phyloP scores from a whole-genome alignment of 2,329 filamentous ascomycete species.

The Aspergillus niger region DNA sequence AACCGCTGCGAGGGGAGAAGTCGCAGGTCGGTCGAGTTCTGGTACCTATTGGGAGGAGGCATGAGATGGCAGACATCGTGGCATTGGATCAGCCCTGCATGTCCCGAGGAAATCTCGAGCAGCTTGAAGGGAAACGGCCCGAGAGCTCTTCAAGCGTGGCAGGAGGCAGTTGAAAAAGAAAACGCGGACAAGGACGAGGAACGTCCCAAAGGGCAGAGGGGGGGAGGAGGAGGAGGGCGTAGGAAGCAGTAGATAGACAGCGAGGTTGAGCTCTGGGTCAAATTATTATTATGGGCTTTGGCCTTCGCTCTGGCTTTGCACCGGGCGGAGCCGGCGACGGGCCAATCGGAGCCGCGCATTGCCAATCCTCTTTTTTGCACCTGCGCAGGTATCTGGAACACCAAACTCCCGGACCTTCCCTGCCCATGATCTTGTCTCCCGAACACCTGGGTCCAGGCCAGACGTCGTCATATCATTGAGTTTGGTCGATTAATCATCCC shows the following conservation, averaged over 20 bases:
- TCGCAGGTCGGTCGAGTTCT: conserved; percentile 53
- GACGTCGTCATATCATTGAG: too few relatives aligned
- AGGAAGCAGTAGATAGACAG: neutral
- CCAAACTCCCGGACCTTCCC: too few relatives aligned
- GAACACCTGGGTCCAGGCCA: too few relatives aligned
- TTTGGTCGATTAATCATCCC: neutral
- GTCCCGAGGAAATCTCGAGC: conserved; percentile 28
- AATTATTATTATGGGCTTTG: conserved; percentile 20
- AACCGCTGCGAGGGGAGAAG: conserved; percentile 49
- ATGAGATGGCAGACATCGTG: conserved; percentile 66
- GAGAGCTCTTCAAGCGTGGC: conserved; percentile 17
- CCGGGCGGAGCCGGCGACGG: conserved; percentile 34
- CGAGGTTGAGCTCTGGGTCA: conserved; percentile 16
- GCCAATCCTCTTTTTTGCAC: conserved; percentile 41
- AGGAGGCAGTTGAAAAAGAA: conserved; percentile 5
- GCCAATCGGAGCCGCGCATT: conserved; percentile 42
- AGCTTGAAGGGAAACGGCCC: conserved; percentile 16
- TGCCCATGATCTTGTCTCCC: too few relatives aligned
- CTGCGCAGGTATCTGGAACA: conserved; percentile 1
- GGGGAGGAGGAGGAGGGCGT: neutral
- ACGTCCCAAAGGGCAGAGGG: conserved; percentile 5
- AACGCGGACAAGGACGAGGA: neutral
- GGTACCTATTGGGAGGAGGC: conserved; percentile 61
- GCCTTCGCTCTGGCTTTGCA: conserved; percentile 14
- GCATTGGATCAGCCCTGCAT: conserved; percentile 43